Evolutionary conservation across 192 early-diverging fungal species (phyloP).

Genomic region (Jimgerdemannia lactiflua): DNA sequence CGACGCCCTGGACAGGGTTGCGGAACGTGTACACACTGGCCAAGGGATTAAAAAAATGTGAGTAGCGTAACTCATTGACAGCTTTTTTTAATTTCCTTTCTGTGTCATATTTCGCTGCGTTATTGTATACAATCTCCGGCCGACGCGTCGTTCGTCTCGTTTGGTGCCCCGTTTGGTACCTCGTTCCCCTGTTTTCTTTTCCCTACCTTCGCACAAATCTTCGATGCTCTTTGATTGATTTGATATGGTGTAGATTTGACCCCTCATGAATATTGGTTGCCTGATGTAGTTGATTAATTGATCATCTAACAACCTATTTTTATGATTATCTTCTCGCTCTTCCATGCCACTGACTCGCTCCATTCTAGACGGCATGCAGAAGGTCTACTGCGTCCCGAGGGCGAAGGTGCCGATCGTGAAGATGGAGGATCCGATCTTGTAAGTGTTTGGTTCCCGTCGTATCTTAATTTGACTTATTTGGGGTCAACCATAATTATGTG

Average conservation of each 20-base stretch:
- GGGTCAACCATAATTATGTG: background rate
- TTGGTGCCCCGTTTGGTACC: no score
- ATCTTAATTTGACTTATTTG: background rate
- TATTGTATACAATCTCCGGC: no score
- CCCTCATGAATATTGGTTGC: no score
- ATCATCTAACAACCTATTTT: background rate
- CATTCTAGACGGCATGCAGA: conserved; percentile 72
- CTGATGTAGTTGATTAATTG: background rate
- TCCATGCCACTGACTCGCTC: conserved; percentile 4
- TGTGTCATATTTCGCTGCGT: background rate
- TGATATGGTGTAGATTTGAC: no score
- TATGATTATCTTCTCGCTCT: conserved; percentile 2
- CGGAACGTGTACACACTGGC: conserved; percentile 74
- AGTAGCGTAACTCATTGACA: conserved; percentile 3
- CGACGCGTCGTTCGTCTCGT: no score
- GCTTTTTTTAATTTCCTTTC: background rate
- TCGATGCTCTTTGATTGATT: no score
- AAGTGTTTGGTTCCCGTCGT: conserved; percentile 28
- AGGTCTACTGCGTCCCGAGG: conserved; percentile 71
- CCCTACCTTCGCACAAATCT: background rate
- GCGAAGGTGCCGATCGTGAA: conserved; percentile 95
- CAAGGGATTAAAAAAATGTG: conserved; percentile 67
- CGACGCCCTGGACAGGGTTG: conserved; percentile 78
- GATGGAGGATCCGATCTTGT: conserved; percentile 85
- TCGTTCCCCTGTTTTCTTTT: background rate